Conservation (phyloP, 495 filamentous ascomycete species). For the Jackrogersella minutella region DNA sequence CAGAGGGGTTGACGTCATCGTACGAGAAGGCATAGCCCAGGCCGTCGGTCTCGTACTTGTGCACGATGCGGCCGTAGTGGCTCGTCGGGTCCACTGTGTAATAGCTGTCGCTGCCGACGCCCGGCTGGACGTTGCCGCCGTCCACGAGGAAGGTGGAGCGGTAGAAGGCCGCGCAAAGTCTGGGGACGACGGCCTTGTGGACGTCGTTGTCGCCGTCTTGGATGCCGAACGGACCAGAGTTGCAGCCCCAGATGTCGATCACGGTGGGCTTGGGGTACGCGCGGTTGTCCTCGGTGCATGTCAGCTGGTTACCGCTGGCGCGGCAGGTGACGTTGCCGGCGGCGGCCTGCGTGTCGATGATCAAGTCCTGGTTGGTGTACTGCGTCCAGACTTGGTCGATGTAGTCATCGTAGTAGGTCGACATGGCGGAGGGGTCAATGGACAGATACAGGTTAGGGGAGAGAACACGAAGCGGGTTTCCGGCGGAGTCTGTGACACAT, state of each 20-base stretch:
- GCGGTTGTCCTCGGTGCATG: conserved; percentile 51
- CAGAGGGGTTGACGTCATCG: conserved; percentile 57
- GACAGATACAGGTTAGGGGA: conserved; percentile 48
- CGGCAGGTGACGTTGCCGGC: conserved; percentile 52
- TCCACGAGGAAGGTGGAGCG: conserved; percentile 51
- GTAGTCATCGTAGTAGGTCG: conserved; percentile 51
- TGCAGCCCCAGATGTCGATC: conserved; percentile 58
- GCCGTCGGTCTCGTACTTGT: conserved; percentile 52
- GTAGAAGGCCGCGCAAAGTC: conserved; percentile 57
- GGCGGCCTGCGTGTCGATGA: conserved; percentile 50
- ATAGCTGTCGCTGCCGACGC: conserved; percentile 34
- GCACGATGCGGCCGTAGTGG: conserved; percentile 55
- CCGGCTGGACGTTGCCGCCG: conserved; percentile 54
- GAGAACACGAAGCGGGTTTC: conserved; percentile 51
- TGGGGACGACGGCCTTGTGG: conserved; percentile 52
- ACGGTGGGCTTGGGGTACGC: conserved; percentile 49
- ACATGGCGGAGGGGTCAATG: conserved; percentile 41
- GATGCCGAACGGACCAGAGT: conserved; percentile 56
- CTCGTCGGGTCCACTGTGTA: conserved; percentile 51
- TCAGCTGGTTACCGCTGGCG: conserved; percentile 44
- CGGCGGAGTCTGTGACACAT: conserved; percentile 43
- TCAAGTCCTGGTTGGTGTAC: conserved; percentile 48
- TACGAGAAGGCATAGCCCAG: conserved; percentile 59
- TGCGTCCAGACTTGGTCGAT: conserved; percentile 53
- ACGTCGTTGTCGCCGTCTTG: conserved; percentile 47